phyloP scores from a whole-genome alignment of 495 filamentous ascomycete species.

The Daldinia decipiens region DNA sequence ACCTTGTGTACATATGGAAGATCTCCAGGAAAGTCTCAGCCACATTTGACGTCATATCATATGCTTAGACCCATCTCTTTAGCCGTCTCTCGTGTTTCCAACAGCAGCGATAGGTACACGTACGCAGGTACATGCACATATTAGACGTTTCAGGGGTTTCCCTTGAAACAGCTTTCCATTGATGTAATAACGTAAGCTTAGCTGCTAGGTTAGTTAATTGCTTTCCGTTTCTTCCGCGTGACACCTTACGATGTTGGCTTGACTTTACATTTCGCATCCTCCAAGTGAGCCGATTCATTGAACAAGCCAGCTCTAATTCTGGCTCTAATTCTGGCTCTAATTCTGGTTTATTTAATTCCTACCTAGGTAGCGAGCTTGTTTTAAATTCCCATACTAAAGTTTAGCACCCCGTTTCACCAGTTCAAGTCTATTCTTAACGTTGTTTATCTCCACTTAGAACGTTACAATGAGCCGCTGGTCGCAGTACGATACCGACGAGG shows the following conservation, averaged over 20 bases:
- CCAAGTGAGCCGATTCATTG: not conserved
- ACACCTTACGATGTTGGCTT: not conserved
- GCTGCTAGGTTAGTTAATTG: not conserved
- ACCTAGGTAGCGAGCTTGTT: not conserved
- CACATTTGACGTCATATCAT: slow-evolving; percentile 14
- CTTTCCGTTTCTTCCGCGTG: not conserved
- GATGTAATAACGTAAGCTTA: slow-evolving; percentile 6
- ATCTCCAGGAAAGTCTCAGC: not conserved
- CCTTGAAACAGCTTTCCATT: slow-evolving; percentile 6
- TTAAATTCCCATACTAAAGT: not conserved
- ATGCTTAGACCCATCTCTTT: not conserved
- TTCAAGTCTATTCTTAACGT: not conserved
- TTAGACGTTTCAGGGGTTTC: slow-evolving; percentile 14
- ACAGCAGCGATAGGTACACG: not conserved
- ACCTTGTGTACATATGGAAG: not conserved
- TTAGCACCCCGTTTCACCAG: not conserved
- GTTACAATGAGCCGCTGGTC: slow-evolving; percentile 55
- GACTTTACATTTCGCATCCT: not conserved
- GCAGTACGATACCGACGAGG: slow-evolving; percentile 58
- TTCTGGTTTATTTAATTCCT: not conserved
- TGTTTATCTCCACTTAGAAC: slow-evolving; percentile 5
- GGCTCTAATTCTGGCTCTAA: too few relatives aligned
- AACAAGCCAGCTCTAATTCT: not conserved
- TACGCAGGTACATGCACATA: slow-evolving; percentile 1
- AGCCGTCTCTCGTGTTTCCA: not conserved